Percentiles rank a stretch among this genome's conserved stretches.
phyloP scores from a whole-genome alignment of 129 eudicot species.

The Lactuca sativa region DNA sequence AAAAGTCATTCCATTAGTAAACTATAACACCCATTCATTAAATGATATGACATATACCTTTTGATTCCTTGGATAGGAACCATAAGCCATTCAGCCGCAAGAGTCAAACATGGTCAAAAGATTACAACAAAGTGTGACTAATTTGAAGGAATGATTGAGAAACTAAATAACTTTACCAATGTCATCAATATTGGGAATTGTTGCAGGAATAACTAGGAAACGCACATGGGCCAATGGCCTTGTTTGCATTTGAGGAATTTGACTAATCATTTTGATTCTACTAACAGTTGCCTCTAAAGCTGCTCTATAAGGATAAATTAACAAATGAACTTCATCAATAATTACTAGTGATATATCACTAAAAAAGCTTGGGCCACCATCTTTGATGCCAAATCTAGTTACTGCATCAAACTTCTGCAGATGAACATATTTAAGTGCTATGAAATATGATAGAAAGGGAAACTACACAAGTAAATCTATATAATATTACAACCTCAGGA shows the following conservation, averaged over 20 bases:
- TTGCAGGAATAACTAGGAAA: constrained; percentile 89
- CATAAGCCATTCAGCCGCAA: constrained; percentile 93
- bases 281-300: constrained; percentile 96
- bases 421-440: constrained; percentile 27
- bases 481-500: constrained; percentile 64
- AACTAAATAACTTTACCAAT: constrained; percentile 45
- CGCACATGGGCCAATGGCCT: constrained; percentile 76
- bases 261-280: constrained; percentile 87
- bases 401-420: constrained; percentile 94
- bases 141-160: constrained; percentile 5
- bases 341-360: constrained; percentile 87
- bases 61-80: constrained; percentile 86
- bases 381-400: constrained; percentile 88
- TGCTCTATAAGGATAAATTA: constrained; percentile 97
- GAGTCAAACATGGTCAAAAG: constrained; percentile 16
- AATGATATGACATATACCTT: constrained; percentile 53
- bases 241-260: constrained; percentile 70
- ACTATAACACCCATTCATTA: constrained; percentile 14
- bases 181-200: constrained; percentile 79
- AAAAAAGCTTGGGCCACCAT: constrained; percentile 93
- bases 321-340: constrained; percentile 95
- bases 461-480: constrained; percentile 9
- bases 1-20: constrained; percentile 20
- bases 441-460: constrained; percentile 4
- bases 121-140: constrained; percentile 6